Evolutionary conservation across 2,329 filamentous ascomycete genomes (phyloP).

Genomic region (Phaeosphaeria sp.): DNA sequence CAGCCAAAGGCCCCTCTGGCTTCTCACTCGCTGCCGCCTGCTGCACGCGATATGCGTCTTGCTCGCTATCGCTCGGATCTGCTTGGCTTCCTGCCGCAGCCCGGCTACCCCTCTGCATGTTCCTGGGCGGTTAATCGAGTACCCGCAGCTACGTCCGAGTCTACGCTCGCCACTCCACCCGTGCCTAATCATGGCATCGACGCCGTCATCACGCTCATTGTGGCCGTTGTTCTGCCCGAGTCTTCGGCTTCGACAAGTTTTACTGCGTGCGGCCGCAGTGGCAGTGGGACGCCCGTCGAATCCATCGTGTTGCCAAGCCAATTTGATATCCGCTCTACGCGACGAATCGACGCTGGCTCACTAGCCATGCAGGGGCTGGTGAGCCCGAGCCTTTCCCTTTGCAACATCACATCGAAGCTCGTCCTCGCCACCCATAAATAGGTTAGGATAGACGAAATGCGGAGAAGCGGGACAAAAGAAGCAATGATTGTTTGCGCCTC

Average conservation of each 20-base stretch:
- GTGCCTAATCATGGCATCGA: background rate
- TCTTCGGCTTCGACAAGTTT: slow-evolving; percentile 32
- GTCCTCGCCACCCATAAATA: slow-evolving; percentile 45
- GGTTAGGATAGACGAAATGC: slow-evolving; percentile 41
- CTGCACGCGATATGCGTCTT: slow-evolving; percentile 26
- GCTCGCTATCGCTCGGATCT: slow-evolving; percentile 18
- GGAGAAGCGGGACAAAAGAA: slow-evolving; percentile 39
- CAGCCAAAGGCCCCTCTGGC: slow-evolving; percentile 2
- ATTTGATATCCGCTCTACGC: slow-evolving; percentile 37
- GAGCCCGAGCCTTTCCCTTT: slow-evolving; percentile 25
- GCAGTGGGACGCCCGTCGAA: background rate
- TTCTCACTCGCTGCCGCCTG: slow-evolving; percentile 18
- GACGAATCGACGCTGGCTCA: slow-evolving; percentile 29
- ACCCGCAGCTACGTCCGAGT: background rate
- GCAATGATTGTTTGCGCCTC: slow-evolving; percentile 17
- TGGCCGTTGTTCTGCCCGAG: slow-evolving; percentile 4
- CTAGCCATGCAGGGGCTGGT: slow-evolving; percentile 39
- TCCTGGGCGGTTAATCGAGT: slow-evolving; percentile 17
- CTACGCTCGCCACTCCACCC: background rate
- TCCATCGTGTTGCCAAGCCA: slow-evolving; percentile 23
- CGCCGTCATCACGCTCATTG: background rate
- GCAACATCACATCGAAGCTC: slow-evolving; percentile 25
- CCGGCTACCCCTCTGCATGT: slow-evolving; percentile 20
- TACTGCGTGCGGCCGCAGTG: slow-evolving; percentile 14
- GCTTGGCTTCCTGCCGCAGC: slow-evolving; percentile 31